Evolutionary conservation across 305 asterid genomes (phyloP), one percentile per base, ranked within the genome.

Genomic region (Fraxinus dipetala): DNA sequence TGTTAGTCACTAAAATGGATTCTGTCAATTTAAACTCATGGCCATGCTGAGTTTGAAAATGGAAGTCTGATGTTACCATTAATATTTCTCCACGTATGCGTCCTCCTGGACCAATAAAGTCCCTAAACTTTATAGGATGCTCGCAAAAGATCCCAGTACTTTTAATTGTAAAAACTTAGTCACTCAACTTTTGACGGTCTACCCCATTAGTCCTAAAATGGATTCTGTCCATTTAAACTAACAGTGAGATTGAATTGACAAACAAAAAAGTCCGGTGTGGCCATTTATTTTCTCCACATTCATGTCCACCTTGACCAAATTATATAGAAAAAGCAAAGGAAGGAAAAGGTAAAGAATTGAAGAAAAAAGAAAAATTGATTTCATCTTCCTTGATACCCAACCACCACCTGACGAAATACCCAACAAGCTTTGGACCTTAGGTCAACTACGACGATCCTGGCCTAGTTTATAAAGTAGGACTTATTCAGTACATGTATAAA

Each of bases 91-190:
- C 74, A 28, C 10, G 9, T 67, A 28, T 35, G 31, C 70, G 32
- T 26, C 35, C 30, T 28, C 74, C 74, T 13, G 14, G 38, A 67
- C 38, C 74, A 67, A 26, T 5, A 67, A 67, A 1, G 74, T 28
- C 74, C 35, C 9, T 22, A 35, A 65, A 67, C 74, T 28, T 28
- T 30, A 10, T 67, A 67, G 14, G 38, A 67, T 67, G 38, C n/a
- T 35, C 4, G 63, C 67, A 79, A 70, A 70, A 79, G 83, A 69
- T 79, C 20, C 70, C 51, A 5, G 54, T 38, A 43, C 65, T 51
- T 80, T 22, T 59, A 26, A 51, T 70, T 24, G 11, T 72, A 73
- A 38, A 80, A 35, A 73, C 28, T 26, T 28, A 30, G 38, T 67
- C 18, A 28, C 38, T 67, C 74, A 26, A 67, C 36, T 67, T 67